Evolutionary conservation across 176 grass and related monocot species (phyloP), one percentile per base, ranked within the genome.

Genomic region (Carex kokanica): DNA sequence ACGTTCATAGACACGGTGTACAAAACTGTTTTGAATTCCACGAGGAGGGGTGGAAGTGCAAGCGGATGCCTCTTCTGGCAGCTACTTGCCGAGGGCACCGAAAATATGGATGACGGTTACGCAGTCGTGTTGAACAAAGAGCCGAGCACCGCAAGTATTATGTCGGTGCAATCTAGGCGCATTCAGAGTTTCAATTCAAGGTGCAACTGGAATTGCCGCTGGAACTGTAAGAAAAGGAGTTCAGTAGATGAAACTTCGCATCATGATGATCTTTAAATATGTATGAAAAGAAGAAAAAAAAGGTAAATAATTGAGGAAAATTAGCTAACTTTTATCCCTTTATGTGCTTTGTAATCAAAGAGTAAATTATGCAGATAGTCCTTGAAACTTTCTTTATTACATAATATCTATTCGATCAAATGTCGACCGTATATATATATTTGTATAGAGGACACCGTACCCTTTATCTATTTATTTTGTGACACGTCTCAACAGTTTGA

Each of bases 31-130:
- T 60, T 94, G 57, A 55, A 56, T 17, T 92, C 90, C 47, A 81
- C 88, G 18, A 85, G 86, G 71, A 77, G 38, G 0, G 90, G 93
- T 16, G 90, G 93, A 41, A 87, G 88, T 56, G 93, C 77, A 8
- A 84, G 84, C 0, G 93, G 92, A 1, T 58, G 78, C 71, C 90
- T 94, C 18, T 84, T 94, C 20, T 94, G 93, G 90, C 93, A 94
- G 79, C 29, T 94, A n/a, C 83, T 94, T 18, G 84, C 90, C 0
- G 86, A 92, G 58, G 92, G 88, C 10, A 81, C 90, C 0, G 93
- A 90, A 5, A 87, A 92, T 86, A 92, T 94, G 92, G 90, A 94
- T 60, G 92, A 94, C 16, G 92, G 92, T 8, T 94, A 92, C 77
- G 90, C 86, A 6, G 81, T 94, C 5, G 63, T 88, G 64, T 84